phyloP scores from a whole-genome alignment of 805 yeast species.

The Ascoidea tarda region DNA sequence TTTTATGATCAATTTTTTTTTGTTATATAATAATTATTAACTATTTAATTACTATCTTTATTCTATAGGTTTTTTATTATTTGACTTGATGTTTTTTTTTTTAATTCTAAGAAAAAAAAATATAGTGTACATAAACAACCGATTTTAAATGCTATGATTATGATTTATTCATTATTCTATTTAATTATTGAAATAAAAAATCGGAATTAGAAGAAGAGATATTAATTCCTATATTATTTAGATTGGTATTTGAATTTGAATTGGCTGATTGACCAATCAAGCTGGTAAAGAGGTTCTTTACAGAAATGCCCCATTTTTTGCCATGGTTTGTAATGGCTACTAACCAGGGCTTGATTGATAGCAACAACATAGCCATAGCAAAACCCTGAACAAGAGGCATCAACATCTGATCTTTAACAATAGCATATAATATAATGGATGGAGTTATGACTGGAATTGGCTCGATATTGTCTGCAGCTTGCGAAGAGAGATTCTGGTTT shows the following conservation, averaged over 20 bases:
- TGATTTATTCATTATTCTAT: no score
- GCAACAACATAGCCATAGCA: constrained; percentile 8
- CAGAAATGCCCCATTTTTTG: constrained; percentile 4
- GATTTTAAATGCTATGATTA: no score
- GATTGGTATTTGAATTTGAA: no score
- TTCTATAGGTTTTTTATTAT: no score
- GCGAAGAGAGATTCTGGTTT: constrained; percentile 7
- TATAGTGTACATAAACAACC: no score
- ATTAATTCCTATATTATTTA: neutral
- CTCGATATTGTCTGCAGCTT: constrained; percentile 1
- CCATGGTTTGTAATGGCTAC: neutral
- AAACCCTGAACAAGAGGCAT: constrained; percentile 50
- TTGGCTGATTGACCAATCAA: neutral
- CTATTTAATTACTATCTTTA: no score
- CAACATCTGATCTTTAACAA: constrained; percentile 36
- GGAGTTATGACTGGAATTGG: constrained; percentile 30
- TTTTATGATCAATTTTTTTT: no score
- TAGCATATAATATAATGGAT: constrained; percentile 28
- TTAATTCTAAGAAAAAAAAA: no score
- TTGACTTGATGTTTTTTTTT: no score
- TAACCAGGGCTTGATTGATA: constrained; percentile 5
- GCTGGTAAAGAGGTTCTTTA: neutral
- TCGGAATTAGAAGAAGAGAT: neutral
- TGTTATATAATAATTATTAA: no score
- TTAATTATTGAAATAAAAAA: no score